A percentile compares a stretch with the other conserved stretches of the same genome.
Evolutionary conservation across 2,329 filamentous ascomycete species (phyloP).

Genomic region (Phialemonium atrogriseum): DNA sequence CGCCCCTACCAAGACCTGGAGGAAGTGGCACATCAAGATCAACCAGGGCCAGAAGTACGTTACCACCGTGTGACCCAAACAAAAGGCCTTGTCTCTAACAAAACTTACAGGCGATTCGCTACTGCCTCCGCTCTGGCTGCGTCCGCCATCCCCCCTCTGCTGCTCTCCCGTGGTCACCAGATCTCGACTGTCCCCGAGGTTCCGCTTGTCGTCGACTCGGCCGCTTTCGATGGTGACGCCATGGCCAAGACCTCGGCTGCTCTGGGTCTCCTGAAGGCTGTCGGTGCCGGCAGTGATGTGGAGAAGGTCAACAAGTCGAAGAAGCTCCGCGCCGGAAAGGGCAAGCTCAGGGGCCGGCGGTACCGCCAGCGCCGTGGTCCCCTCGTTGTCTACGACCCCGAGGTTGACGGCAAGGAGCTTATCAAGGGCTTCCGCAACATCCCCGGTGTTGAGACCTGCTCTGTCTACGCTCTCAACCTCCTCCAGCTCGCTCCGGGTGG

Average conservation of each 20-base stretch:
- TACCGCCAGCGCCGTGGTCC: constrained; percentile 97
- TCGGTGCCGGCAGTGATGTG: constrained; percentile 84
- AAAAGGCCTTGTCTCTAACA: constrained; percentile 6
- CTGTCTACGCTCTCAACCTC: constrained; percentile 92
- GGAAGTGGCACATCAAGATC: constrained; percentile 99
- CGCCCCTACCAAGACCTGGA: constrained; percentile 99
- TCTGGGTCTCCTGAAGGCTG: constrained; percentile 76
- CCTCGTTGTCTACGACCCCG: constrained; percentile 94
- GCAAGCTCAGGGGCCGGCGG: constrained; percentile 94
- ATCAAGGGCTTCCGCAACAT: constrained; percentile 97
- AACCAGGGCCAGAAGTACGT: constrained; percentile 94
- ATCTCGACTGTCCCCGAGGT: constrained; percentile 89
- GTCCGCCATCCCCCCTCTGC: constrained; percentile 87
- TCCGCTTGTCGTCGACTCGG: constrained; percentile 90
- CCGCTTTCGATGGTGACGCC: constrained; percentile 71
- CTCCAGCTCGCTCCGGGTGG: constrained; percentile 98
- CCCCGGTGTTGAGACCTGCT: constrained; percentile 91
- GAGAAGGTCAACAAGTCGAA: constrained; percentile 94
- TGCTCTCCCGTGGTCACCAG: constrained; percentile 95
- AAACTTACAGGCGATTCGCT: constrained; percentile 70
- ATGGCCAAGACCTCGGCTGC: constrained; percentile 85
- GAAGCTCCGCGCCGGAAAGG: constrained; percentile 98
- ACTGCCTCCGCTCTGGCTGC: constrained; percentile 95
- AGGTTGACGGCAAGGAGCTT: constrained; percentile 90
- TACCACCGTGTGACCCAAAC: not conserved